Evolutionary conservation across 164 flowering plant genomes (phyloP).

Genomic region (Euptelea pleiosperma): DNA sequence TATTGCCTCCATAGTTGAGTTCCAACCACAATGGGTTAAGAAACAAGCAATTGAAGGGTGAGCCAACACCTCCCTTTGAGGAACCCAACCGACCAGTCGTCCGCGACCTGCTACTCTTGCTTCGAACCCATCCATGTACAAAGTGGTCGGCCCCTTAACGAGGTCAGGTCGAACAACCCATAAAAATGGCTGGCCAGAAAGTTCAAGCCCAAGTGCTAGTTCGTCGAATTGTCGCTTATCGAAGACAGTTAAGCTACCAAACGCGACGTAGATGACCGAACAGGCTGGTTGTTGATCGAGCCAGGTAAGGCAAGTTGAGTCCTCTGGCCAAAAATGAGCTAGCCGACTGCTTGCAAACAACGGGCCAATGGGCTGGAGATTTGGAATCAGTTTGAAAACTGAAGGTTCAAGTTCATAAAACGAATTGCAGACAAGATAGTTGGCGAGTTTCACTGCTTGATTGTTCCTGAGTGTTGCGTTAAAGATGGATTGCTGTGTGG

Average conservation of each 20-base stretch:
- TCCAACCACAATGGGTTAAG: slow-evolving; percentile 66
- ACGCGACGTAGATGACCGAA: slow-evolving; percentile 49
- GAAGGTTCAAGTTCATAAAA: slow-evolving; percentile 34
- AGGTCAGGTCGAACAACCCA: slow-evolving; percentile 47
- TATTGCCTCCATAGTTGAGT: slow-evolving; percentile 46
- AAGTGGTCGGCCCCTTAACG: slow-evolving; percentile 5
- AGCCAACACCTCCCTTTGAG: slow-evolving; percentile 38
- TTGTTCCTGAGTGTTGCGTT: not conserved
- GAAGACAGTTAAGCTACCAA: slow-evolving; percentile 39
- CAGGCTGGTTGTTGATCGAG: slow-evolving; percentile 27
- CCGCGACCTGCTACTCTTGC: slow-evolving; percentile 28
- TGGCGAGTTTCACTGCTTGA: slow-evolving; percentile 6
- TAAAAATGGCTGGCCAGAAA: slow-evolving; percentile 32
- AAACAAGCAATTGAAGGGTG: slow-evolving; percentile 59
- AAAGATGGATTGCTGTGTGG: slow-evolving; percentile 15
- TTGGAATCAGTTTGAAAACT: slow-evolving; percentile 16
- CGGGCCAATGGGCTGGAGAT: slow-evolving; percentile 30
- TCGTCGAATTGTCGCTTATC: slow-evolving; percentile 34
- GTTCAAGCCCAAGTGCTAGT: slow-evolving; percentile 47
- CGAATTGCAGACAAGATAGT: slow-evolving; percentile 34
- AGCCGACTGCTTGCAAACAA: slow-evolving; percentile 16
- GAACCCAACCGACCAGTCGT: slow-evolving; percentile 46
- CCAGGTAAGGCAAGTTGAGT: slow-evolving; percentile 40
- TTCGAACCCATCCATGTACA: slow-evolving; percentile 32
- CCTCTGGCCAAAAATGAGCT: slow-evolving; percentile 32